phyloP scores from a whole-genome alignment of 768 basidiomycete species.

The Hortiboletus campestris region DNA sequence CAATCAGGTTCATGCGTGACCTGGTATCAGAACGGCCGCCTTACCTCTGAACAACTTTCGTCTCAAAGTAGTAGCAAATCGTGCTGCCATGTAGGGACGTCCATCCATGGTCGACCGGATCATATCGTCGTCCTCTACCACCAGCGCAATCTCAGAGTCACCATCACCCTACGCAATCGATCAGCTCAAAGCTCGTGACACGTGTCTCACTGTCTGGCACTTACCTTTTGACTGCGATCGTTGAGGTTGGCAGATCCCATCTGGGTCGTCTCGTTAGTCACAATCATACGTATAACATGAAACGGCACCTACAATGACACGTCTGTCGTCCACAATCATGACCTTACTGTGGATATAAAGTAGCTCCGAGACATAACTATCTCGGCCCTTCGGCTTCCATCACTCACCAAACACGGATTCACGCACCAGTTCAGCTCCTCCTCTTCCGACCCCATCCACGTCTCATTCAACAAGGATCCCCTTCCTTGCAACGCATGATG shows the following conservation, averaged over 20 bases:
- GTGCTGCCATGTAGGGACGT: conserved; percentile 61
- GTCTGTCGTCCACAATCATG: conserved; percentile 92
- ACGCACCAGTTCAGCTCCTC: conserved; percentile 82
- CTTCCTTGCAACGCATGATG: conserved; percentile 74
- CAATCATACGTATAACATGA: neutral
- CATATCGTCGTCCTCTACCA: conserved; percentile 86
- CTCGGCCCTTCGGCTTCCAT: conserved; percentile 7
- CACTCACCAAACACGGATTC: conserved; percentile 1
- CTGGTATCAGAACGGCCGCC: conserved; percentile 4
- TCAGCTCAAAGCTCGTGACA: conserved; percentile 4
- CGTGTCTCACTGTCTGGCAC: neutral
- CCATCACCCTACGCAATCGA: conserved; percentile 68
- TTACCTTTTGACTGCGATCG: conserved; percentile 77
- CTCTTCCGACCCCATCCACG: conserved; percentile 80
- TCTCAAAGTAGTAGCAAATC: conserved; percentile 82
- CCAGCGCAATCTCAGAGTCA: conserved; percentile 91
- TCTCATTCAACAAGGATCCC: conserved; percentile 66
- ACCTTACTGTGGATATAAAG: conserved; percentile 85
- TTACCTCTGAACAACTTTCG: conserved; percentile 80
- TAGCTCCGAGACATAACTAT: conserved; percentile 75
- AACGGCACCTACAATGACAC: conserved; percentile 69
- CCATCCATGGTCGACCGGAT: conserved; percentile 80
- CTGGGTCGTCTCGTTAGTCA: conserved; percentile 35
- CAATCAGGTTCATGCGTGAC: neutral
- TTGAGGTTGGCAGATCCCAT: conserved; percentile 95